These are phyloP conservation scores for Fragaria iinumae DNA, from an alignment of 306 rosid species.

Conservation along the genomic window DNA sequence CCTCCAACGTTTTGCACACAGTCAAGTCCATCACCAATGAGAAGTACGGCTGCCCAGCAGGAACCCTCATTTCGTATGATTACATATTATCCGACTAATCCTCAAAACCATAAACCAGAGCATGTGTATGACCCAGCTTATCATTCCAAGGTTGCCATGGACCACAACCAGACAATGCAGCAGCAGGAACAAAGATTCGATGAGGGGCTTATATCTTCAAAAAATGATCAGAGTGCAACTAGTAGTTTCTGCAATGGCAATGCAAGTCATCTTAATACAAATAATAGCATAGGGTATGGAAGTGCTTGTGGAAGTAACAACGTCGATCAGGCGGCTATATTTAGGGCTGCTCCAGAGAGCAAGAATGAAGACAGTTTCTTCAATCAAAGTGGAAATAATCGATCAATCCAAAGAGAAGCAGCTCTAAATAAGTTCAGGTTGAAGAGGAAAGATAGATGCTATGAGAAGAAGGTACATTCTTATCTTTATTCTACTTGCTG, in stretches of 20 bases:
- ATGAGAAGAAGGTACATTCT: conserved; percentile 73
- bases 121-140: conserved; percentile 32
- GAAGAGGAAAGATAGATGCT: conserved; percentile 96
- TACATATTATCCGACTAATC: conserved; percentile 49
- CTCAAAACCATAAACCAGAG: conserved; percentile 47
- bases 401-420: conserved; percentile 72
- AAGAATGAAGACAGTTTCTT: conserved; percentile 57
- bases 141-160: conserved; percentile 31
- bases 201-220: conserved; percentile 65
- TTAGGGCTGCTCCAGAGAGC: conserved; percentile 49
- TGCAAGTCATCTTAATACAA: conserved; percentile 41
- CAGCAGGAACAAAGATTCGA: conserved; percentile 51
- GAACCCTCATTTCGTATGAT: conserved; percentile 55
- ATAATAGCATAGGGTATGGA: conserved; percentile 57
- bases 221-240: conserved; percentile 70
- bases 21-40: conserved; percentile 49
- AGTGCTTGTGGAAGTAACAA: conserved; percentile 79
- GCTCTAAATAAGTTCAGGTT: conserved; percentile 85
- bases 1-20: conserved; percentile 55
- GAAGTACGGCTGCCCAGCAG: conserved; percentile 40
- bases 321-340: conserved; percentile 44
- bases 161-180: conserved; percentile 28
- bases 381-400: conserved; percentile 41
- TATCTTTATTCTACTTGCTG: not conserved
- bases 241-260: conserved; percentile 71